Evolutionary conservation across 2,329 filamentous ascomycete genomes (phyloP).

Genomic region (Exophiala mesophila): DNA sequence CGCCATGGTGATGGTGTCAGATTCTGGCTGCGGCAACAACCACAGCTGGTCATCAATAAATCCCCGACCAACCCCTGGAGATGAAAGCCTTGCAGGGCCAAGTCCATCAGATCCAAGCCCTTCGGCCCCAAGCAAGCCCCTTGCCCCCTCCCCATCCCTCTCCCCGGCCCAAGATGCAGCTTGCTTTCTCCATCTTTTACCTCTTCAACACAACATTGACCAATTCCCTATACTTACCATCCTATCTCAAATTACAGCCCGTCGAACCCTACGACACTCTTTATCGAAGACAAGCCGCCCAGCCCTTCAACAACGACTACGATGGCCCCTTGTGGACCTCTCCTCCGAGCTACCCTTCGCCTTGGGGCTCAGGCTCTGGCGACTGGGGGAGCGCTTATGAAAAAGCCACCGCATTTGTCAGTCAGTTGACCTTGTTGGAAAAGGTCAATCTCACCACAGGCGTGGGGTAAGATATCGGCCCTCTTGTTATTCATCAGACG

Average conservation of each 20-base stretch:
- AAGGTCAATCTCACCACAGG: slow-evolving; percentile 96
- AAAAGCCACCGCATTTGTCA: slow-evolving; percentile 73
- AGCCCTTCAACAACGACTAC: slow-evolving; percentile 22
- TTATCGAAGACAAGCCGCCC: slow-evolving; percentile 17
- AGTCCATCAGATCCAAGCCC: too few relatives aligned
- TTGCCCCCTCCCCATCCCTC: too few relatives aligned
- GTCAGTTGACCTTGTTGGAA: slow-evolving; percentile 74
- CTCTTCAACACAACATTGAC: slow-evolving; percentile 16
- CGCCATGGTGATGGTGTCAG: too few relatives aligned
- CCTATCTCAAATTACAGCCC: slow-evolving; percentile 12
- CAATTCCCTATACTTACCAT: slow-evolving; percentile 19
- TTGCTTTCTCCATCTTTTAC: slow-evolving; percentile 13
- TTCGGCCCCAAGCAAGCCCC: too few relatives aligned
- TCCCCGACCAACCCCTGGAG: slow-evolving; percentile 2
- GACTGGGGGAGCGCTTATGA: slow-evolving; percentile 71
- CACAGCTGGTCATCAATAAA: too few relatives aligned
- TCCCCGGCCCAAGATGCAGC: slow-evolving; percentile 7
- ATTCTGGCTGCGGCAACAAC: too few relatives aligned
- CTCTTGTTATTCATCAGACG: neutral
- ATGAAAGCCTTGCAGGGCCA: neutral
- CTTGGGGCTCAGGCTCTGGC: slow-evolving; percentile 73
- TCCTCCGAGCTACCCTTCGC: slow-evolving; percentile 74
- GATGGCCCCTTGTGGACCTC: slow-evolving; percentile 37
- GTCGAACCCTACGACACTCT: slow-evolving; percentile 19
- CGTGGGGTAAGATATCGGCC: slow-evolving; percentile 58